Evolutionary conservation across 345 rosid species (phyloP).

Genomic region (Lepidium africanum): DNA sequence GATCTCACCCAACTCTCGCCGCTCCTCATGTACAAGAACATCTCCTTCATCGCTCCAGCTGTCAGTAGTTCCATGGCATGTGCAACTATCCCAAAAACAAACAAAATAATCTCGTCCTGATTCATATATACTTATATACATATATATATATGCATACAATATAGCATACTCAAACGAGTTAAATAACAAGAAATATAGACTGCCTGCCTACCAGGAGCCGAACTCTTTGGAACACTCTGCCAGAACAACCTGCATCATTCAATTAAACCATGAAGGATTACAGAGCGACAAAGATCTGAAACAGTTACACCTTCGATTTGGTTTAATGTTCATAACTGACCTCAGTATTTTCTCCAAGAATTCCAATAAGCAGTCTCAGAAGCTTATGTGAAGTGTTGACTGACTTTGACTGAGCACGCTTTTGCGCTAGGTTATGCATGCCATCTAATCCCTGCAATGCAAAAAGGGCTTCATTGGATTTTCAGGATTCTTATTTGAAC

Average conservation of each 20-base stretch:
- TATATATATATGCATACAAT: background rate
- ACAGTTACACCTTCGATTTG: background rate
- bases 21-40: slow-evolving; percentile 69
- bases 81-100: slow-evolving; percentile 73
- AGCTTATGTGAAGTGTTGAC: slow-evolving; percentile 54
- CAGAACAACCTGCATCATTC: slow-evolving; percentile 64
- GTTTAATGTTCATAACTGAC: slow-evolving; percentile 30
- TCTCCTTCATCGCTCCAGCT: slow-evolving; percentile 74
- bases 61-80: slow-evolving; percentile 84
- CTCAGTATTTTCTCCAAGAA: slow-evolving; percentile 88
- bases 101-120: slow-evolving; percentile 1
- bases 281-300: background rate
- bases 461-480: background rate
- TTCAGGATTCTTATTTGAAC: background rate
- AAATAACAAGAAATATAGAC: background rate
- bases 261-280: background rate
- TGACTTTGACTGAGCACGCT: slow-evolving; percentile 74
- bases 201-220: slow-evolving; percentile 78
- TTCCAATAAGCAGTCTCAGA: slow-evolving; percentile 62
- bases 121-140: background rate
- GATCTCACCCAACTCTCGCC: slow-evolving; percentile 59
- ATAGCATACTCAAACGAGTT: background rate
- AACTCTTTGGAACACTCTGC: slow-evolving; percentile 91
- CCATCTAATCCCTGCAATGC: slow-evolving; percentile 73
- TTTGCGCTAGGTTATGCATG: slow-evolving; percentile 80